A percentile compares a stretch with the other conserved stretches of the same genome.
Conservation (phyloP, 1,139 yeast genomes). For the Pneumocystis carinii region DNA sequence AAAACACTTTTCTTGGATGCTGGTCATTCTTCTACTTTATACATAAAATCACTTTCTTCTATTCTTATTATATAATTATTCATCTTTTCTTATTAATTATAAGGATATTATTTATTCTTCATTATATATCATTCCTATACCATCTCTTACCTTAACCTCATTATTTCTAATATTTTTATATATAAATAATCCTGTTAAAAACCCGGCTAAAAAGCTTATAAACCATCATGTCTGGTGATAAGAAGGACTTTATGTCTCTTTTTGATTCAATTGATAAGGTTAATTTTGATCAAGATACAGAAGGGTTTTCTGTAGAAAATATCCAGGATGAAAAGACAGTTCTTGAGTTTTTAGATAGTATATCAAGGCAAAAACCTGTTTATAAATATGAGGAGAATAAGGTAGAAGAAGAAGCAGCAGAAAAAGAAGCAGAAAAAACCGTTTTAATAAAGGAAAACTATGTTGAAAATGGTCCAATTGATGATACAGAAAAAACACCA, state of each 20-base stretch:
- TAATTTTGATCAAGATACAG: neutral
- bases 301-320: neutral
- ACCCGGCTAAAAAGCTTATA: neutral
- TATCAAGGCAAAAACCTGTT: neutral
- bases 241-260: neutral
- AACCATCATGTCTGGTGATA: neutral
- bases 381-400: neutral
- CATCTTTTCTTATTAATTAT: neutral
- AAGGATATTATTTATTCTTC: no score
- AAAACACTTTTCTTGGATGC: neutral
- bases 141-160: no score
- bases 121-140: no score
- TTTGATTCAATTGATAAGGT: neutral
- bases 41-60: neutral
- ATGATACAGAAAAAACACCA: neutral
- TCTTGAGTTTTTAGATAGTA: neutral
- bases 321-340: neutral
- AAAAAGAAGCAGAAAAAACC: neutral
- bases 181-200: neutral
- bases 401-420: neutral
- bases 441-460: neutral
- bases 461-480: neutral
- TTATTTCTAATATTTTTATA: neutral
- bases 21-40: neutral
- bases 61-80: neutral